A percentile compares a stretch with the other conserved stretches of the same genome.
phyloP scores from a whole-genome alignment of 345 rosid genomes.

The Melastoma malabathricum region DNA sequence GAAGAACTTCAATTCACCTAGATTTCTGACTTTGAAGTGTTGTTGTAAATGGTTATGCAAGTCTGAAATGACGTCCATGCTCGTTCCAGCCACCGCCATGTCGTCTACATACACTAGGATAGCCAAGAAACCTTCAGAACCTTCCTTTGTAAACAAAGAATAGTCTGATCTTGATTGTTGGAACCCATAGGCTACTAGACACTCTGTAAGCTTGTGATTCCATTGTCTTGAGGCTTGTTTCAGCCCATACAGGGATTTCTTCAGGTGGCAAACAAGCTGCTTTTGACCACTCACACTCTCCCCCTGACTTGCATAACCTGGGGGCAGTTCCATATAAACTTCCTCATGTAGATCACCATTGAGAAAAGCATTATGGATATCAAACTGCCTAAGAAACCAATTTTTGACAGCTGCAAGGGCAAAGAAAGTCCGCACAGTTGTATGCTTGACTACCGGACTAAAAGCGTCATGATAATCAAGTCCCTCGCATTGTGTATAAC shows the following conservation, averaged over 20 bases:
- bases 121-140: too few species aligned
- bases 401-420: background rate
- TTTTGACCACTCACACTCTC: background rate
- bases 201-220: background rate
- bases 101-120: too few species aligned
- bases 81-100: too few species aligned
- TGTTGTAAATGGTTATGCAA: too few species aligned
- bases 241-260: background rate
- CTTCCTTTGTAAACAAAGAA: too few species aligned
- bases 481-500: background rate
- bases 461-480: slow-evolving; percentile 3
- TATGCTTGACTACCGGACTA: background rate
- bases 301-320: background rate
- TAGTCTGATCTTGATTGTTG: too few species aligned
- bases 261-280: background rate
- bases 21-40: too few species aligned
- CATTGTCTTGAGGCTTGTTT: background rate
- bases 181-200: too few species aligned
- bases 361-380: slow-evolving; percentile 1
- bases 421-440: background rate
- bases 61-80: too few species aligned
- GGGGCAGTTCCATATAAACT: slow-evolving; percentile 2
- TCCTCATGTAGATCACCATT: slow-evolving; percentile 2
- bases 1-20: too few species aligned
- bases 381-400: background rate